Percentiles rank a stretch among this genome's conserved stretches.
phyloP scores from a whole-genome alignment of 2,329 filamentous ascomycete genomes.

The Arthrobotrys entomopaga region DNA sequence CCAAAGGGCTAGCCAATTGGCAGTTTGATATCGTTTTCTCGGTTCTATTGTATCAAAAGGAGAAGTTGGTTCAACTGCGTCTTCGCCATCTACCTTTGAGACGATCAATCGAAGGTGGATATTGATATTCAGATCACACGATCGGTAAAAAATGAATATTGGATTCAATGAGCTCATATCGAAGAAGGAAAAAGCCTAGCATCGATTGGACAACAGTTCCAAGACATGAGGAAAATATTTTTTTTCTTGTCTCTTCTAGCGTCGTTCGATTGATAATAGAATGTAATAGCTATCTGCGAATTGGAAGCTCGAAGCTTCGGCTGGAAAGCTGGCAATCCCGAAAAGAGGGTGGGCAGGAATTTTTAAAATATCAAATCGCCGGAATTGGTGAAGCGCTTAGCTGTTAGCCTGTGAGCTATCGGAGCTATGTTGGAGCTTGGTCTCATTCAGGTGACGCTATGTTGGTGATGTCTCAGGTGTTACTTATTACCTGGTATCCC shows the following conservation, averaged over 20 bases:
- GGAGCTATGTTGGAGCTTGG: conserved; percentile 51
- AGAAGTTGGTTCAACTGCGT: conserved; percentile 11
- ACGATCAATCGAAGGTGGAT: conserved; percentile 38
- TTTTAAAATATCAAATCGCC: conserved; percentile 42
- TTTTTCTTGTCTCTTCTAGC: conserved; percentile 44
- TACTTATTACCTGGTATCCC: conserved; percentile 52
- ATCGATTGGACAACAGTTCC: conserved; percentile 34
- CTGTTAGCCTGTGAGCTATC: conserved; percentile 33
- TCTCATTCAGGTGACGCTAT: conserved; percentile 53
- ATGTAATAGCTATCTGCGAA: conserved; percentile 39
- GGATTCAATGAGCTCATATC: conserved; percentile 42
- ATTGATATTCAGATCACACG: conserved; percentile 45
- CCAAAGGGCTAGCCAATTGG: conserved; percentile 34
- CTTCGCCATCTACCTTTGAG: conserved; percentile 15
- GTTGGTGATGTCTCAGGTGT: conserved; percentile 54
- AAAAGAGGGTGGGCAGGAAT: conserved; percentile 36
- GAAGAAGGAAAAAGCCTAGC: conserved; percentile 4
- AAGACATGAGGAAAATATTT: conserved; percentile 37
- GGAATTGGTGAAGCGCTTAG: conserved; percentile 53
- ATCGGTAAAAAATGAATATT: conserved; percentile 22
- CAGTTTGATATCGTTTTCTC: conserved; percentile 30
- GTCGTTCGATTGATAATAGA: conserved; percentile 41
- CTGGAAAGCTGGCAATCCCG: conserved; percentile 33
- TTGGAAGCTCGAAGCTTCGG: conserved; percentile 51
- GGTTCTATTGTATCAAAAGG: conserved; percentile 14